These are phyloP conservation scores for Dendrobium nobile DNA, from an alignment of 106 monocot genomes.

Conservation along the genomic window DNA sequence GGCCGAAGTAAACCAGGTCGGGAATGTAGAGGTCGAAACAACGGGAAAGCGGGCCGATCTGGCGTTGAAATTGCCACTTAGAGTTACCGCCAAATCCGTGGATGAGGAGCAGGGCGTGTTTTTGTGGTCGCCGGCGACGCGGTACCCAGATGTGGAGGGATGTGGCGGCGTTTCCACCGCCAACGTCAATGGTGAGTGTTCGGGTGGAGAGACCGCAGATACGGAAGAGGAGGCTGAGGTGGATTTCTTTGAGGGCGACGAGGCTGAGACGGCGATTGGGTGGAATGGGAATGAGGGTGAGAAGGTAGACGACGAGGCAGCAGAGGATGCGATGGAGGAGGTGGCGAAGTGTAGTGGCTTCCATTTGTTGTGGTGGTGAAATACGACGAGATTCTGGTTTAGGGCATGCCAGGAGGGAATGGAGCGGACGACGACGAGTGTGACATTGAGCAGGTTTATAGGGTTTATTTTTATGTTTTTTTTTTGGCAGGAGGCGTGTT, in stretches of 20 bases:
- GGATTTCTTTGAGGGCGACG: background rate
- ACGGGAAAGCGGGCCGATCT: slow-evolving; percentile 33
- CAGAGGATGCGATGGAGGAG: background rate
- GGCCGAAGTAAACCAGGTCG: slow-evolving; percentile 58
- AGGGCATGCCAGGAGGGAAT: too few species aligned
- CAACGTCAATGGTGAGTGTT: background rate
- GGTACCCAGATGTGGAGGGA: slow-evolving; percentile 39
- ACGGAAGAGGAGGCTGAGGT: background rate
- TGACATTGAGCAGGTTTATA: too few species aligned
- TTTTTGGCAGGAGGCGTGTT: too few species aligned
- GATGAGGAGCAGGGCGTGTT: slow-evolving; percentile 37
- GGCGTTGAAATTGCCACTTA: slow-evolving; percentile 45
- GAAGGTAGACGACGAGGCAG: background rate
- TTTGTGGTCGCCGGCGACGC: background rate
- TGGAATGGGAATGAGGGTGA: background rate
- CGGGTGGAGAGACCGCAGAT: background rate
- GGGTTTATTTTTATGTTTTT: too few species aligned
- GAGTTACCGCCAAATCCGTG: slow-evolving; percentile 62
- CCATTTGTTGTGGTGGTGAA: background rate
- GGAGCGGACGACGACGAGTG: too few species aligned
- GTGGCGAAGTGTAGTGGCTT: background rate
- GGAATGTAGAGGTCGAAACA: slow-evolving; percentile 54
- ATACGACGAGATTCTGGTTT: background rate
- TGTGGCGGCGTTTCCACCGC: background rate
- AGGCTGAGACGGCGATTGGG: background rate